Conservation (phyloP, 768 basidiomycete species). For the Serpula lacrymans region DNA sequence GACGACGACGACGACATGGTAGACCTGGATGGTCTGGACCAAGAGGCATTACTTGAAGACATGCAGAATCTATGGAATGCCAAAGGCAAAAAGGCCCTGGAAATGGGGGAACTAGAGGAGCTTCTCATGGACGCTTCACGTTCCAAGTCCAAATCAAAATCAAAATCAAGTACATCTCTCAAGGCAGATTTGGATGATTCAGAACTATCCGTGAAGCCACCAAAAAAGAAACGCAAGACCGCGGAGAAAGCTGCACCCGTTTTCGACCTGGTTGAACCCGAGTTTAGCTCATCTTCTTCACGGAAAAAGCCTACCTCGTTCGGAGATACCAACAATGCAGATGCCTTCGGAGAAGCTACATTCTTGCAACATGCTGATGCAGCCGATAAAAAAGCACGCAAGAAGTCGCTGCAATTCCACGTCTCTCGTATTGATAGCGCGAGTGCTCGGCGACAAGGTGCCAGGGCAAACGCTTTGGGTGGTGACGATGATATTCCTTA, state of each 20-base stretch:
- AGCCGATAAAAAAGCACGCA: conserved; percentile 78
- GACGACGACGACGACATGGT: conserved; percentile 36
- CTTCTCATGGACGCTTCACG: conserved; percentile 50
- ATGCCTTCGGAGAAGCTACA: conserved; percentile 71
- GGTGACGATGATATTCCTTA: conserved; percentile 98
- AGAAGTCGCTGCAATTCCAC: conserved; percentile 87
- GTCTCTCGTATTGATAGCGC: conserved; percentile 87
- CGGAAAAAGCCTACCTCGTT: conserved; percentile 19
- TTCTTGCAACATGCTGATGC: conserved; percentile 68
- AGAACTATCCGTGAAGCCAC: conserved; percentile 29
- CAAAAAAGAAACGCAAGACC: conserved; percentile 65
- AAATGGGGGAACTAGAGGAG: conserved; percentile 49
- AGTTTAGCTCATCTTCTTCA: conserved; percentile 41
- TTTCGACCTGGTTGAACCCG: conserved; percentile 82
- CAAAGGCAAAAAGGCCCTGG: conserved; percentile 35
- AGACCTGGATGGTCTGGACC: conserved; percentile 27
- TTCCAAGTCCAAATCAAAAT: conserved; percentile 2
- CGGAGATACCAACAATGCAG: conserved; percentile 11
- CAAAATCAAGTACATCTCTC: conserved; percentile 9
- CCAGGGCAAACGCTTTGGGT: conserved; percentile 64
- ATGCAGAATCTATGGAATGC: conserved; percentile 43
- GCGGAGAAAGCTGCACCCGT: conserved; percentile 31
- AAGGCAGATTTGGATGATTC: conserved; percentile 15
- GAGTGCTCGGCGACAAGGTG: conserved; percentile 68
- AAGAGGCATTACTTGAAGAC: conserved; percentile 38